Conservation (phyloP, 2,329 filamentous ascomycete genomes). For the Didymellaceae sp. region DNA sequence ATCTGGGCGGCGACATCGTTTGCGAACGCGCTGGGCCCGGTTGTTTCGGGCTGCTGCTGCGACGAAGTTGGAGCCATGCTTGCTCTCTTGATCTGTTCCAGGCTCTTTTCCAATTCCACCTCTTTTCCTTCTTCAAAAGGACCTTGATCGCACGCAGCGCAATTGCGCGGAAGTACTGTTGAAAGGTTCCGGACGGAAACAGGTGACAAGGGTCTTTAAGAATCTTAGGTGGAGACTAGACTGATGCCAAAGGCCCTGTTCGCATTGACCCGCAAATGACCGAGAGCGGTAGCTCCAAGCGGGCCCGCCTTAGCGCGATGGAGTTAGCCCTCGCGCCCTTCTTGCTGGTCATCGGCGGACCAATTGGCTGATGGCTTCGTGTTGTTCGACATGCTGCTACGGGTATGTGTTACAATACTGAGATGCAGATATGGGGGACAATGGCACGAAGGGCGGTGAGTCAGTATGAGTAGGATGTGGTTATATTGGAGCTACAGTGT, state of each 20-base stretch:
- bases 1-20: conserved; percentile 39
- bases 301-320: conserved; percentile 3
- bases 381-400: conserved; percentile 7
- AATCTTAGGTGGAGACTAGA: conserved; percentile 14
- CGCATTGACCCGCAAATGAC: conserved; percentile 10
- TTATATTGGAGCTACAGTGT: too few relatives aligned
- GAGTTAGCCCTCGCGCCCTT: conserved; percentile 13
- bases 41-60: neutral
- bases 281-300: conserved; percentile 16
- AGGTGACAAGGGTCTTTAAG: conserved; percentile 6
- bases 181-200: neutral
- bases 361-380: neutral
- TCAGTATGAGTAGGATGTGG: neutral
- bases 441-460: neutral
- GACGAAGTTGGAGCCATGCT: conserved; percentile 10
- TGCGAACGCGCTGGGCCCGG: conserved; percentile 21
- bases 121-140: too few relatives aligned
- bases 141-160: neutral
- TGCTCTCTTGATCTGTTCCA: neutral
- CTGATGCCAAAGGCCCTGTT: conserved; percentile 11
- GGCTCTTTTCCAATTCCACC: conserved; percentile 5
- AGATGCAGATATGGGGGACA: neutral
- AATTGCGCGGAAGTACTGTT: neutral
- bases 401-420: neutral
- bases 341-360: neutral